Evolutionary conservation across 1,139 yeast species (phyloP).

Genomic region (Suhomyces yuchorum): DNA sequence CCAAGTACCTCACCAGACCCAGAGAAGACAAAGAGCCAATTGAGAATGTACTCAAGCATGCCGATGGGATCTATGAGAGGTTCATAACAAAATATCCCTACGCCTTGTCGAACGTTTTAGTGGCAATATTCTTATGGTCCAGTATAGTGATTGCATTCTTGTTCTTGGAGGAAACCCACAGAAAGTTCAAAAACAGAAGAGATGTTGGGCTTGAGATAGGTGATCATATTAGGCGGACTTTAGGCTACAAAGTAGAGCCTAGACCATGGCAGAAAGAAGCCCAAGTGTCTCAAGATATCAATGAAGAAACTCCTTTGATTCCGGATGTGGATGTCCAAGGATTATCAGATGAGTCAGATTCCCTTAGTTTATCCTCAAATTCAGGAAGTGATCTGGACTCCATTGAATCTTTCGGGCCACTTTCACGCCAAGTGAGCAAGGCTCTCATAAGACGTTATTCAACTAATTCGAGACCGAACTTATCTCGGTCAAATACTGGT

Average conservation of each 20-base stretch:
- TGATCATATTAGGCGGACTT: constrained; percentile 37
- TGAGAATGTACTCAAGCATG: neutral
- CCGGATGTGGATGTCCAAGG: neutral
- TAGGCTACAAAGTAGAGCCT: constrained; percentile 35
- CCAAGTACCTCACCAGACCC: constrained; percentile 38
- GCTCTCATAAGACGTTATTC: constrained; percentile 24
- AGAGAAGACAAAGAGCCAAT: constrained; percentile 11
- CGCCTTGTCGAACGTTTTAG: constrained; percentile 60
- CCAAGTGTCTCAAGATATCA: neutral
- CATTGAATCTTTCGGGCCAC: constrained; percentile 11
- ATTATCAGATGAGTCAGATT: neutral
- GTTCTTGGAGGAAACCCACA: constrained; percentile 65
- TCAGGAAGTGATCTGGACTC: constrained; percentile 7
- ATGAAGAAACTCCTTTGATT: constrained; percentile 10
- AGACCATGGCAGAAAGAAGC: constrained; percentile 36
- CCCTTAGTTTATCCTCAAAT: neutral
- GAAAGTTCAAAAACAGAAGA: constrained; percentile 36
- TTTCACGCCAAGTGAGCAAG: constrained; percentile 8
- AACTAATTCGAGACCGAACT: constrained; percentile 10
- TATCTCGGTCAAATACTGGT: constrained; percentile 10
- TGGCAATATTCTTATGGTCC: constrained; percentile 43
- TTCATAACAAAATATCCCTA: constrained; percentile 53
- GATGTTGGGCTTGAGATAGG: constrained; percentile 60
- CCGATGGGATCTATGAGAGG: constrained; percentile 17
- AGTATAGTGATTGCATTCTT: constrained; percentile 48